Base-by-base conservation (phyloP, 345 rosid species). In the Salix brachista region DNA sequence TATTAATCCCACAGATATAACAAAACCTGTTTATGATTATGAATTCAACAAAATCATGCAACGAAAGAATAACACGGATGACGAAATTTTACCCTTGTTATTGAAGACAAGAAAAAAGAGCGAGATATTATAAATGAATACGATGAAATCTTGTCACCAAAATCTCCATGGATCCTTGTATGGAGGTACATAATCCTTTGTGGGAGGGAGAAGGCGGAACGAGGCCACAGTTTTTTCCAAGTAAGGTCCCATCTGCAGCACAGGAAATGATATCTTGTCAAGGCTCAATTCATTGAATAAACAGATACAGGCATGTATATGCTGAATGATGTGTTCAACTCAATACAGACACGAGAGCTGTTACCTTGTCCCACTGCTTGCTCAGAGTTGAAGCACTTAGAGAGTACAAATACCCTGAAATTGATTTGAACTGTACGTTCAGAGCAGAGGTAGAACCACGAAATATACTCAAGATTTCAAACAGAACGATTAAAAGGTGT, bases 91-190 rank as follows among this genome's bases (percentile, higher is more conserved):
- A 32, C 37, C 5, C 10, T 67, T 41, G 58, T 28, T 26, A 12
- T 50, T 50, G 17, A 13, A 44, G 34, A 11, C 2, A 21, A 73
- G 5, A n/a, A n/a, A 32, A 67, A 25, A 0, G 42, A 21, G 0
- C 0, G 52, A 17, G 4, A 54, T n/a, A 52, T 11, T 18, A 42
- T 5, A 41, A 61, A n/a, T 34, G 13, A 36, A 65, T 30, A 65
- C 56, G 41, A 5, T 3, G 12, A 52, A 52, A 54, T 16, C 39
- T 14, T 52, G 32, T 92, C 91, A 94, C 98, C 97, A 92, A 86
- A 94, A 94, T 87, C 97, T 90, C 97, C 97, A 94, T 18, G 98
- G 97, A 86, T 95, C 99, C 84, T 95, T 95, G 81, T 68, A 93
- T 42, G 99, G 99, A 84, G 97, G 97, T 75, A 93, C 93, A 76